These are phyloP conservation scores for Didymella segeticola DNA, from an alignment of 2,329 filamentous ascomycete genomes.

Conservation along the genomic window DNA sequence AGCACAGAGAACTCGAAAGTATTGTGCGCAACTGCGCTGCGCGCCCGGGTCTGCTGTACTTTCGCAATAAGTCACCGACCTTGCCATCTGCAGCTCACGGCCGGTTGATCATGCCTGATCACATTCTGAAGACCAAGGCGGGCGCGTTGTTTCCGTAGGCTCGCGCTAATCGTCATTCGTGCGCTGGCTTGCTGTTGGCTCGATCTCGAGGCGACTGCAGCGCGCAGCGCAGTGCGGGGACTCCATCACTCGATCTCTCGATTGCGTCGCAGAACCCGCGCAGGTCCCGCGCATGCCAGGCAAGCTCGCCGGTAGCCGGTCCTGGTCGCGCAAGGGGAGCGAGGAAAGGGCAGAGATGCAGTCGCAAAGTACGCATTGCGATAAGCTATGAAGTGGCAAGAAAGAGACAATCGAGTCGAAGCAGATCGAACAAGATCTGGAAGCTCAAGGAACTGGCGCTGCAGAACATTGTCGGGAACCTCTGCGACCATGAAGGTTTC, in stretches of 20 bases:
- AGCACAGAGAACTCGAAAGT: neutral
- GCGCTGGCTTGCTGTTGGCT: conserved; percentile 8
- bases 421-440: neutral
- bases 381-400: neutral
- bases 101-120: neutral
- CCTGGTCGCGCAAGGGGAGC: neutral
- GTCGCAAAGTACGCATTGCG: no score
- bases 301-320: neutral
- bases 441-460: neutral
- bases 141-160: neutral
- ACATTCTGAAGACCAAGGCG: neutral
- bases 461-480: neutral
- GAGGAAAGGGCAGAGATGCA: neutral
- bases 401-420: neutral
- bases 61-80: neutral
- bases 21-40: neutral
- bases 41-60: neutral
- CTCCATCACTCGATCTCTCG: conserved; percentile 16
- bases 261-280: conserved; percentile 8
- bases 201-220: conserved; percentile 13
- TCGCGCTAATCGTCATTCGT: conserved; percentile 6
- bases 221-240: conserved; percentile 6
- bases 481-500: conserved; percentile 10
- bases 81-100: neutral
- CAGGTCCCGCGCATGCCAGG: conserved; percentile 2